Evolutionary conservation across 129 eudicot genomes (phyloP), one percentile per base, ranked within the genome.

Genomic region (Centaurea solstitialis): DNA sequence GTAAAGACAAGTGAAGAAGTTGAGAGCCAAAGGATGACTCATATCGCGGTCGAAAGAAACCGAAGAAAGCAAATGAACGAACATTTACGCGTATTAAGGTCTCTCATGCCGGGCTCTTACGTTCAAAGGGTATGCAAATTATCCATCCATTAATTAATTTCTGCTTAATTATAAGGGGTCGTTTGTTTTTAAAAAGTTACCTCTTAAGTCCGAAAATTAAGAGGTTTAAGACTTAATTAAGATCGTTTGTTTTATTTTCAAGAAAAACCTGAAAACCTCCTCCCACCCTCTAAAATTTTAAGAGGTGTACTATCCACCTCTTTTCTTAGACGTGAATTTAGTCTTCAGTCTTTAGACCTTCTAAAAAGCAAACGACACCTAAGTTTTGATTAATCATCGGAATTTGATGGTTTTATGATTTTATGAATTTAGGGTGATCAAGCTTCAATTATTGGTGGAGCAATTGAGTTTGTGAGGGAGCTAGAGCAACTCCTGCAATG

Each of bases 21-120:
- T 65, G 99, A 95, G 80, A 95, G 97, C 93, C 99, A 95, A 76
- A 85, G 99, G 81, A 95, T 95, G 99, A 95, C 97, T 75, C 99
- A 95, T 69, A 95, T 95, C 28, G 99, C 99, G 0, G 99, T 95
- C 2, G 99, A 95, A 76, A 92, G 99, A 81, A 95, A 95, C 68
- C 81, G 99, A 61, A 85, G 99, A 85, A 95, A 95, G 89, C 97
- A 92, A 79, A 95, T 95, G 99, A 95, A 95, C 37, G 99, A 95
- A 77, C 99, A 95, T 91, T 92, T 95, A 84, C 90, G 97, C 0
- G 99, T 95, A 43, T 75, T 95, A 69, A 84, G 97, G 79, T 89
- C 97, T 78, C 99, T 95, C 91, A 95, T 95, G 99, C 99, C 99
- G 0, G 93, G 97, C 75, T 92, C 99, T 62, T 94, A 92, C 43